A percentile compares a stretch with the other conserved stretches of the same genome.
Evolutionary conservation across 768 basidiomycete species (phyloP).

Genomic region (Auricularia sp.): DNA sequence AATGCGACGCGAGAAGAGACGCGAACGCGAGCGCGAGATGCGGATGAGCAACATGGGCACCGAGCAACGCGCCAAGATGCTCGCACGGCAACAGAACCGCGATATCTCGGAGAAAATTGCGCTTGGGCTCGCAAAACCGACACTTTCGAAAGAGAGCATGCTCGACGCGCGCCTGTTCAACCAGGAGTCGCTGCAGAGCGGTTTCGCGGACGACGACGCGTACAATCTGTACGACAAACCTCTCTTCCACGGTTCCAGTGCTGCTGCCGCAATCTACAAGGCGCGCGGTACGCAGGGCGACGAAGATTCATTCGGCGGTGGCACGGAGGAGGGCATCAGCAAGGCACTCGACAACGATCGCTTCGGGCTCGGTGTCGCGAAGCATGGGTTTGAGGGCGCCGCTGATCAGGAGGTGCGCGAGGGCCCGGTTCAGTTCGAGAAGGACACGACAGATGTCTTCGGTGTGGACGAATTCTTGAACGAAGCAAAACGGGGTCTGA

Average conservation of each 20-base stretch:
- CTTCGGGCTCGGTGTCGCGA: conserved; percentile 78
- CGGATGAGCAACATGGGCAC: conserved; percentile 98
- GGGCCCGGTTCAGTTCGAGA: conserved; percentile 98
- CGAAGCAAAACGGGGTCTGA: conserved; percentile 91
- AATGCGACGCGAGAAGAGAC: conserved; percentile 84
- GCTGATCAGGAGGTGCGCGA: conserved; percentile 73
- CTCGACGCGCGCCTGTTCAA: conserved; percentile 96
- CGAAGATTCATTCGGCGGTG: conserved; percentile 88
- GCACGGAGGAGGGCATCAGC: conserved; percentile 90
- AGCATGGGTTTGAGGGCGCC: conserved; percentile 86
- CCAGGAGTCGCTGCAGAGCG: conserved; percentile 72
- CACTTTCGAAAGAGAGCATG: conserved; percentile 92
- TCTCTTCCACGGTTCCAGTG: conserved; percentile 90
- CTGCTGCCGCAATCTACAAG: conserved; percentile 99
- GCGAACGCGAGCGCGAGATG: conserved; percentile 94
- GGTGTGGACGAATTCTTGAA: conserved; percentile 95
- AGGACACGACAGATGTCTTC: conserved; percentile 94
- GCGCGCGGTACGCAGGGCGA: conserved; percentile 75
- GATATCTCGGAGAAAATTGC: conserved; percentile 99
- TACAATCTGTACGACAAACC: conserved; percentile 93
- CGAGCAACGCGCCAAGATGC: conserved; percentile 90
- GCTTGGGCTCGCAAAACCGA: conserved; percentile 93
- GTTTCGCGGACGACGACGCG: conserved; percentile 86
- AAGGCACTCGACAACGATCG: conserved; percentile 88
- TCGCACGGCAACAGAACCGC: conserved; percentile 93